phyloP scores from a whole-genome alignment of 345 rosid genomes.

The Aquilaria sinensis region DNA sequence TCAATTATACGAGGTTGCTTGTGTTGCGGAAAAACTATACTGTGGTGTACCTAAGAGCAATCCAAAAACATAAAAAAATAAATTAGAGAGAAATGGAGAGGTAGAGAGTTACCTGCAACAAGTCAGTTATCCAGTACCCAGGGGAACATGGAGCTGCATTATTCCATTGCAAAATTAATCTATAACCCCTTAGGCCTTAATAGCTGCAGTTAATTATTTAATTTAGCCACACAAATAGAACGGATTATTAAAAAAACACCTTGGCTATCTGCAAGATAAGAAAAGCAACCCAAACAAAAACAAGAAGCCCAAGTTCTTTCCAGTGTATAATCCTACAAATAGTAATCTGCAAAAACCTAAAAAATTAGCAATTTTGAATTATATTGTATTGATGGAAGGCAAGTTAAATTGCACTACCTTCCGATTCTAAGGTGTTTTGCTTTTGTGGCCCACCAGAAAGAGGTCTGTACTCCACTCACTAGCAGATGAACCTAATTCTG shows the following conservation, averaged over 20 bases:
- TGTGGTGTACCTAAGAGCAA: too few species aligned
- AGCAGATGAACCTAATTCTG: constrained; percentile 25
- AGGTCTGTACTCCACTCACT: constrained; percentile 50
- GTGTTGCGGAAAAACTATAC: too few species aligned
- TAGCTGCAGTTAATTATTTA: not conserved
- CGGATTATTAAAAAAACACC: constrained; percentile 28
- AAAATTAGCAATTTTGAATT: not conserved
- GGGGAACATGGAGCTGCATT: constrained; percentile 47
- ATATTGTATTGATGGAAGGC: not conserved
- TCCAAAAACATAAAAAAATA: too few species aligned
- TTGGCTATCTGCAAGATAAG: constrained; percentile 57
- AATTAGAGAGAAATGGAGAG: too few species aligned
- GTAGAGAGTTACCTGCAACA: constrained; percentile 42
- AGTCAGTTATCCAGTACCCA: constrained; percentile 53
- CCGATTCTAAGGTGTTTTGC: constrained; percentile 23
- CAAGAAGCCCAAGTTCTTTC: constrained; percentile 81
- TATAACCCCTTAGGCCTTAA: constrained; percentile 13
- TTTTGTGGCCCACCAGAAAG: constrained; percentile 54
- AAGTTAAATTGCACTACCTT: constrained; percentile 13
- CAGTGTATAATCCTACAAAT: constrained; percentile 58
- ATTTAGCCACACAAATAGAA: not conserved
- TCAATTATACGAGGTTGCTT: too few species aligned
- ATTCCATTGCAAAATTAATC: constrained; percentile 32
- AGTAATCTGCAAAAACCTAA: constrained; percentile 32
- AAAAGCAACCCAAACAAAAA: constrained; percentile 68